These are phyloP conservation scores for Aspergillus pseudotamarii DNA, from an alignment of 2,329 filamentous ascomycete genomes.

Conservation along the genomic window DNA sequence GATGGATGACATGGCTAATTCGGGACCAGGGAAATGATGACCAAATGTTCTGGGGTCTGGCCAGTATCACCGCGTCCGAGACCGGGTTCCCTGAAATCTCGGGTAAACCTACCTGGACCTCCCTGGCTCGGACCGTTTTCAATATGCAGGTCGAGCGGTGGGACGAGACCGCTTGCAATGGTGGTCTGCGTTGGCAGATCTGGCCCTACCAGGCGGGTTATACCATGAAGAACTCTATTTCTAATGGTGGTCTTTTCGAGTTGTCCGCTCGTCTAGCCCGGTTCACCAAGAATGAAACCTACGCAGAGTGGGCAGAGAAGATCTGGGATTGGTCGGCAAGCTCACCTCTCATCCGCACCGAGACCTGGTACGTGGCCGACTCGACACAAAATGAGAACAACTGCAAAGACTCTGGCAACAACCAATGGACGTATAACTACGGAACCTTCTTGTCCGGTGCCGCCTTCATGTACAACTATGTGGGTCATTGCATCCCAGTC, in stretches of 20 bases:
- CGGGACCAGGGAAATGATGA: slow-evolving; percentile 26
- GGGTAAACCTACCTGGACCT: slow-evolving; percentile 10
- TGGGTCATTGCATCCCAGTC: slow-evolving; percentile 22
- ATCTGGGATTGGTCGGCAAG: slow-evolving; percentile 45
- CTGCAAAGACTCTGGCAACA: slow-evolving; percentile 53
- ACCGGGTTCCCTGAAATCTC: slow-evolving; percentile 64
- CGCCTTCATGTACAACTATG: slow-evolving; percentile 55
- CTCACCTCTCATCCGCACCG: slow-evolving; percentile 50
- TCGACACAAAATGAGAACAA: slow-evolving; percentile 32
- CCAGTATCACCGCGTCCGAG: slow-evolving; percentile 75
- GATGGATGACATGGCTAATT: slow-evolving; percentile 56
- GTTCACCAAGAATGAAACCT: slow-evolving; percentile 76
- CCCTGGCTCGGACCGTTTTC: slow-evolving; percentile 12
- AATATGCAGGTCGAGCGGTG: slow-evolving; percentile 44
- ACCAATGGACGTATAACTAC: slow-evolving; percentile 58
- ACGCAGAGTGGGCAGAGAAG: slow-evolving; percentile 70
- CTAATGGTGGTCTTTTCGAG: slow-evolving; percentile 58
- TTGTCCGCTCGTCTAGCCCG: slow-evolving; percentile 66
- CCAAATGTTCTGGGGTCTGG: slow-evolving; percentile 74
- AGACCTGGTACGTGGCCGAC: slow-evolving; percentile 13
- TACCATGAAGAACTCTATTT: slow-evolving; percentile 57
- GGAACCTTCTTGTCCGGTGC: slow-evolving; percentile 57
- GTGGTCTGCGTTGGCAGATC: slow-evolving; percentile 53
- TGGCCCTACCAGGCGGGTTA: slow-evolving; percentile 71
- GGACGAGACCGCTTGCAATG: slow-evolving; percentile 8